Base-by-base conservation (phyloP, 2,329 filamentous ascomycete genomes). In the Paecilomyces dactylethromorphus region DNA sequence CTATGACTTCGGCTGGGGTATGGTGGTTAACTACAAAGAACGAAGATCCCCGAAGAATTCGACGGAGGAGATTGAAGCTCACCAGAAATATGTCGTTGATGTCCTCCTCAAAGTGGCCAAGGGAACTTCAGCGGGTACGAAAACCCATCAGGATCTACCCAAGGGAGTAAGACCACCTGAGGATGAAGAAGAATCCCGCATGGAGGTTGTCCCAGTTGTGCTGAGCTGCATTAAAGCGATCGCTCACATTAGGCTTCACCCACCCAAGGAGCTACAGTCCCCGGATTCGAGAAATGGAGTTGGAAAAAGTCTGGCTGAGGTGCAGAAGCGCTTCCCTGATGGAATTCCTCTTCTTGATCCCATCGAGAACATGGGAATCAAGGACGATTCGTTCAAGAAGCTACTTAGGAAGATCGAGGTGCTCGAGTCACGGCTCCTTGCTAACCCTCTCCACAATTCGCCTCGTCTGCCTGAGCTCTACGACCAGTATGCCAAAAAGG, bases 311-410 rank as follows among this genome's bases (percentile, higher is more conserved):
- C 76, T 97, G 29, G 83, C 85, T 50, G 93, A 97, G 74, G 87
- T 96, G 15, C 84, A 90, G 74, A 86, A 86, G 65, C 87, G 94
- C 26, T 97, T 99, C 78, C 92, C 92, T 0, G 94, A 99, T 69
- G 94, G 94, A 2, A 79, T 99, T 58, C 89, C 94, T 2, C 82
- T 92, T 6, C 78, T 99, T 18, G 94, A 99, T 68, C 94, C 94
- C 0, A 88, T 99, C 45, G 92, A 97, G 74, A 92, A 97, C 70
- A 97, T 99, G 94, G 84, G 86, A 29, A 97, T 99, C 68, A 88
- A 82, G 3, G 94, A 97, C 68, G 92, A 96, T 1, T 87, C 86
- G 0, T 97, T 99, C 79, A 97, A 95, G 81, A 91, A 92, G 72
- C 84, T 97, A 3, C 83, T 97, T 12, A 77, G 85, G 67, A 97